These are phyloP conservation scores for Ogataea sp. DNA, from an alignment of 805 yeast species.

Conservation along the genomic window DNA sequence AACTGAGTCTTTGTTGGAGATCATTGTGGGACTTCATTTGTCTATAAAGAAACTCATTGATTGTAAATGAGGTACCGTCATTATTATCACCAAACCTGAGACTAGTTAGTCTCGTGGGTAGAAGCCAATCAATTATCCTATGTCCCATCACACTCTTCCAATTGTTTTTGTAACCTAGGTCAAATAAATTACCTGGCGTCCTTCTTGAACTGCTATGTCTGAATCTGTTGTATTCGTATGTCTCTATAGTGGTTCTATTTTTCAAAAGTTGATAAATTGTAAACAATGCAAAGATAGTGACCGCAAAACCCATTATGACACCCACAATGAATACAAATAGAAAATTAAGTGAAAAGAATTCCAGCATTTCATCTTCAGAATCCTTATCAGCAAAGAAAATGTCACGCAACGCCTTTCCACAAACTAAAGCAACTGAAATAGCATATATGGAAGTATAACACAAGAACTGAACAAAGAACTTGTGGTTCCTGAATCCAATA, in stretches of 20 bases:
- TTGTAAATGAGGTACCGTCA: neutral
- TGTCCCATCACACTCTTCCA: constrained; percentile 73
- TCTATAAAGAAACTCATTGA: constrained; percentile 31
- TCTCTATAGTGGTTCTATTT: constrained; percentile 80
- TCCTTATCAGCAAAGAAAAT: constrained; percentile 33
- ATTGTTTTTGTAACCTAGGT: constrained; percentile 58
- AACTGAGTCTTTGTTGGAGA: constrained; percentile 35
- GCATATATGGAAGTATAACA: constrained; percentile 44
- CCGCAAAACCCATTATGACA: constrained; percentile 45
- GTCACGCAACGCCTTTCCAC: constrained; percentile 34
- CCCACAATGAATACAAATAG: constrained; percentile 53
- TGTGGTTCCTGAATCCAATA: constrained; percentile 76
- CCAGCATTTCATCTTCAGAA: constrained; percentile 27
- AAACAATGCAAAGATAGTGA: constrained; percentile 48
- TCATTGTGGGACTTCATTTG: constrained; percentile 29
- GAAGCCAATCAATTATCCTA: constrained; percentile 60
- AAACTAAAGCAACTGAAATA: constrained; percentile 28
- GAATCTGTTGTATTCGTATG: constrained; percentile 46
- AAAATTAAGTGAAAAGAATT: constrained; percentile 46
- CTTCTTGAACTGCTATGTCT: constrained; percentile 36
- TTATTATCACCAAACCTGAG: neutral
- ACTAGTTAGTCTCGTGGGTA: constrained; percentile 38
- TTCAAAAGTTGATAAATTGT: constrained; percentile 48
- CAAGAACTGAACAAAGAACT: constrained; percentile 70
- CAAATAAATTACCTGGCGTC: constrained; percentile 60